Base-by-base conservation (phyloP, 305 asterid species). In the Fraxinus nigra region DNA sequence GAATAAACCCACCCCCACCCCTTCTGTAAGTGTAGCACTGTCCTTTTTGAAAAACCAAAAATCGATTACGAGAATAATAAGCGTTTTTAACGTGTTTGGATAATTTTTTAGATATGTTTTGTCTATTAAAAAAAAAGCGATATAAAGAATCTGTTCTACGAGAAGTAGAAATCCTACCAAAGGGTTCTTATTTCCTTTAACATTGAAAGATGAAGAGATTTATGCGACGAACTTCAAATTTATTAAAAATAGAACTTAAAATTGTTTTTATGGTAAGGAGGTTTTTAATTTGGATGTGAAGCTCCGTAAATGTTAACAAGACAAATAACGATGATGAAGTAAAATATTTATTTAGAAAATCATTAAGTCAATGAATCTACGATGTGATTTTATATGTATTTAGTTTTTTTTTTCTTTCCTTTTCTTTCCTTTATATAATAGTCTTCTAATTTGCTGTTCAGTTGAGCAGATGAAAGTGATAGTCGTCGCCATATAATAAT, bases 391-490 rank as follows among this genome's bases (percentile, higher is more conserved):
- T 78, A 84, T 67, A 13, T 8, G 84, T 89, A 89, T 87, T 84
- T 84, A 80, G 22, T 78, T n/a, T 34, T 35, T 80, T 83, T 38
- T 5, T 18, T 20, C 10, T 22, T 56, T 6, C 82, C 34, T 5
- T 18, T 20, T 24, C 8, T 56, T 6, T 56, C 28, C 76, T 85
- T 80, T 56, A 34, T 75, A 78, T 61, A 83, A 84, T 88, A 83
- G 84, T 84, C 37, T n/a, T 7, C 9, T 20, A 81, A 40, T 84
- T 81, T 80, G 75, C 22, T 81, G 80, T 72, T 76, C 59, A 72
- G 84, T 75, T 82, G 76, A 84, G 81, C 34, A 78, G 40, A 74
- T 78, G 95, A 90, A 84, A 89, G 86, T 82, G 94, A 89, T 83
- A 88, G 92, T 88, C 87, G 77, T 88, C 87, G 77, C 46, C 69